Evolutionary conservation across 495 filamentous ascomycete genomes (phyloP).

Genomic region (Xylaria bambusicola): DNA sequence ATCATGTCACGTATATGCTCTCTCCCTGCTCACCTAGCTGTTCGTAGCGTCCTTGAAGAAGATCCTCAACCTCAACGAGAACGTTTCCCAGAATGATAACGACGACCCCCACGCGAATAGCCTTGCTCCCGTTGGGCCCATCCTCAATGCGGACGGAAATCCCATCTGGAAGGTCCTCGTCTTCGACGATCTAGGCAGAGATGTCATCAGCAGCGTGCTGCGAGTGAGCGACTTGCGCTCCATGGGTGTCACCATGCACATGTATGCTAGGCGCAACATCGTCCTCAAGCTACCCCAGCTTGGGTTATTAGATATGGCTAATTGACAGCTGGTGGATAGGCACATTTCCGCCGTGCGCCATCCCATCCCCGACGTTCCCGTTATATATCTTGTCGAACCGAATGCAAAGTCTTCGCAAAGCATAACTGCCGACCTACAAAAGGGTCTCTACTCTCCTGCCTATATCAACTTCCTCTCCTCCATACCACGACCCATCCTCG

Average conservation of each 20-base stretch:
- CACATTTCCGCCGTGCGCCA: constrained; percentile 82
- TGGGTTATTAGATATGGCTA: constrained; percentile 23
- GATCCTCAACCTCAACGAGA: constrained; percentile 92
- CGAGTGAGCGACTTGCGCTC: constrained; percentile 88
- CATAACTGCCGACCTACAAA: constrained; percentile 85
- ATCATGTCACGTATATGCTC: constrained; percentile 25
- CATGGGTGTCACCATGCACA: constrained; percentile 96
- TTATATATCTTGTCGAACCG: constrained; percentile 93
- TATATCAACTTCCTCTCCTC: constrained; percentile 98
- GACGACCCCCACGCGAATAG: constrained; percentile 58
- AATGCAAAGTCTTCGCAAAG: constrained; percentile 74
- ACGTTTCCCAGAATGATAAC: constrained; percentile 53
- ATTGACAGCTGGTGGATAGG: constrained; percentile 40
- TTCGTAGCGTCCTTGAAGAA: constrained; percentile 87
- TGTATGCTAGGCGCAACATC: constrained; percentile 54
- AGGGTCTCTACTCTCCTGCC: constrained; percentile 86
- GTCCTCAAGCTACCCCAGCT: not conserved
- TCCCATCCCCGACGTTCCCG: constrained; percentile 94
- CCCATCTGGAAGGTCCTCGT: constrained; percentile 69
- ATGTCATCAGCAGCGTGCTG: constrained; percentile 89
- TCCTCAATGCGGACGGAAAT: constrained; percentile 85
- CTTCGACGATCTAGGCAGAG: constrained; percentile 62
- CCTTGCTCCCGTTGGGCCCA: constrained; percentile 69
- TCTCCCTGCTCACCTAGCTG: constrained; percentile 14
- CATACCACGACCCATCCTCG: constrained; percentile 85